Conservation (phyloP, 1,284 basidiomycete species). For the Termitomyces sp. region DNA sequence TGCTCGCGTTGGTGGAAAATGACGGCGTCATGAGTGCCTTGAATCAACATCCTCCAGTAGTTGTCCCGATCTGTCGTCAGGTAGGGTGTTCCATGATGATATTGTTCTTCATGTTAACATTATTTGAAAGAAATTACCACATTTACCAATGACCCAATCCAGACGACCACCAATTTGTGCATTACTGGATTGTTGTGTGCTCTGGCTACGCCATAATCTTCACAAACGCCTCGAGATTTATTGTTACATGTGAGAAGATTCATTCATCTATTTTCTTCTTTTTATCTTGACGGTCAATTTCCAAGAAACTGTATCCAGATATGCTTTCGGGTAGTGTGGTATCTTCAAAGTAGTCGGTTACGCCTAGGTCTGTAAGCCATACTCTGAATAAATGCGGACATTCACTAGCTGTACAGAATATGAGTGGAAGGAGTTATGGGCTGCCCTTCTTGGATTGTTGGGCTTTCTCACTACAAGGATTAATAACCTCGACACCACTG, state of each 20-base stretch:
- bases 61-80: constrained; percentile 57
- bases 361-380: constrained; percentile 44
- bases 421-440: constrained; percentile 62
- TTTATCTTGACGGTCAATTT: background rate
- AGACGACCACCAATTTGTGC: constrained; percentile 47
- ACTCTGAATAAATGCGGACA: background rate
- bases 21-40: constrained; percentile 41
- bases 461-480: constrained; percentile 50
- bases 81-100: constrained; percentile 27
- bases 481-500: constrained; percentile 44
- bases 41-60: constrained; percentile 32
- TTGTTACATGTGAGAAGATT: constrained; percentile 45
- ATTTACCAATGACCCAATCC: constrained; percentile 36
- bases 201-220: constrained; percentile 67
- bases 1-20: constrained; percentile 48
- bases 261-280: background rate
- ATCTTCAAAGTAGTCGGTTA: constrained; percentile 43
- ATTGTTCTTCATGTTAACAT: background rate
- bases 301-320: constrained; percentile 50
- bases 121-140: constrained; percentile 41
- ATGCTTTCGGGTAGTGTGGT: constrained; percentile 50
- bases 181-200: constrained; percentile 56
- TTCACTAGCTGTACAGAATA: constrained; percentile 40
- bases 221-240: constrained; percentile 54
- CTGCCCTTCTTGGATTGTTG: constrained; percentile 46